phyloP scores from a whole-genome alignment of 148 eudicot genomes.

The Fallopia convolvulus region DNA sequence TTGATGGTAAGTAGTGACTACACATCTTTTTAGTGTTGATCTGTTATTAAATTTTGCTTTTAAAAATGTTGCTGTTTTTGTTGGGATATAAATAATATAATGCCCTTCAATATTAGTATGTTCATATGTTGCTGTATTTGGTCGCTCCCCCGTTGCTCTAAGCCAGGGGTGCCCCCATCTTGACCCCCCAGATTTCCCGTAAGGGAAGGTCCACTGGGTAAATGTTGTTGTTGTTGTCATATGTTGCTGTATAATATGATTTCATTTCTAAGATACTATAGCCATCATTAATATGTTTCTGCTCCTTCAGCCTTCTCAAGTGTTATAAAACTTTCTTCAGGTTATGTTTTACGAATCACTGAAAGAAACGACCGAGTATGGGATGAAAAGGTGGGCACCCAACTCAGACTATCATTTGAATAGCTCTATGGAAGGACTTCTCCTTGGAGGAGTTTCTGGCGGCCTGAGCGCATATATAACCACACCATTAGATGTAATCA shows the following conservation, averaged over 20 bases:
- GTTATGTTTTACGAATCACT: conserved; percentile 78
- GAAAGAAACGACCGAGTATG: conserved; percentile 58
- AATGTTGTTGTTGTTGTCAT: no score
- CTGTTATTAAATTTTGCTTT: neutral
- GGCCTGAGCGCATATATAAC: conserved; percentile 89
- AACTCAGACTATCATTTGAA: conserved; percentile 38
- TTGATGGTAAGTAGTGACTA: conserved; percentile 69
- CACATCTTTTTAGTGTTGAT: neutral
- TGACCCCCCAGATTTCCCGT: no score
- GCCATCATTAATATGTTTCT: neutral
- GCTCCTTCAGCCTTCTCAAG: conserved; percentile 6
- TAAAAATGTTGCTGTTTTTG: neutral
- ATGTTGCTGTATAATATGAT: neutral
- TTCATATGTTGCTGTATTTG: neutral
- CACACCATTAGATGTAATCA: conserved; percentile 77
- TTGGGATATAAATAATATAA: neutral
- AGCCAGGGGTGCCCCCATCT: no score
- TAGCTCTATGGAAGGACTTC: conserved; percentile 62
- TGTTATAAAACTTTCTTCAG: conserved; percentile 20
- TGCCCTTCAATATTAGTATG: neutral
- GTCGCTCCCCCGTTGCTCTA: no score
- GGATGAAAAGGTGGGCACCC: conserved; percentile 47
- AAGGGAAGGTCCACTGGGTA: no score
- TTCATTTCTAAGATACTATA: neutral
- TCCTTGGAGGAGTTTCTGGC: conserved; percentile 89